phyloP scores from a whole-genome alignment of 495 filamentous ascomycete species.

The Cladorrhinum samala region DNA sequence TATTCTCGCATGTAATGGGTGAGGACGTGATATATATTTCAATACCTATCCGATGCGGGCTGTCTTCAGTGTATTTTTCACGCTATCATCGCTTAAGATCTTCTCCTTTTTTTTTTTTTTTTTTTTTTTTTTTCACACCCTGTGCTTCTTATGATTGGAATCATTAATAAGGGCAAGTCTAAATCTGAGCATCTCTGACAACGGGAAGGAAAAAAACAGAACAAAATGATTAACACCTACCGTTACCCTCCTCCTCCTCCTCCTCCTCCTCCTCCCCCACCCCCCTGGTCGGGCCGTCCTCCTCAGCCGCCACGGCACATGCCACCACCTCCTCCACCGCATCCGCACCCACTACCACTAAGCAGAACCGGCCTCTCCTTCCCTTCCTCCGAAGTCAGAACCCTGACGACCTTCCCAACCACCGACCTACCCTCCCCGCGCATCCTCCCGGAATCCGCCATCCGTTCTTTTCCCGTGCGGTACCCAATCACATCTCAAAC shows the following conservation, averaged over 20 bases:
- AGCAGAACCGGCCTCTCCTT: too few species aligned
- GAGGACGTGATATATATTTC: neutral
- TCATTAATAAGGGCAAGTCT: neutral
- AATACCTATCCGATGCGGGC: neutral
- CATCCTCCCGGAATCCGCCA: neutral
- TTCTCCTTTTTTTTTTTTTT: neutral
- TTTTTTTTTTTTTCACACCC: neutral
- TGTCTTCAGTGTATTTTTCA: neutral
- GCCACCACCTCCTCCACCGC: neutral
- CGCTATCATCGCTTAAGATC: neutral
- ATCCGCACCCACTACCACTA: neutral
- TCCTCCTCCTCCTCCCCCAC: neutral
- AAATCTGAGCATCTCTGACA: neutral
- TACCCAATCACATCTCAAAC: neutral
- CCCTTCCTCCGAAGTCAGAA: conserved; percentile 12
- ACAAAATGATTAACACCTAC: neutral
- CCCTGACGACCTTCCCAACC: conserved; percentile 23
- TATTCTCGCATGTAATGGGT: neutral
- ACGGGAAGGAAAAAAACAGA: neutral
- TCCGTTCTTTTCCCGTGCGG: conserved; percentile 8
- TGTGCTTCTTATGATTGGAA: too few species aligned
- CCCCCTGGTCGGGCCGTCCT: too few species aligned
- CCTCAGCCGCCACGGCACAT: too few species aligned
- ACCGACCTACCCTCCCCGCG: conserved; percentile 17
- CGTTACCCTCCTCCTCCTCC: neutral